A percentile compares a stretch with the other conserved stretches of the same genome.
Evolutionary conservation across 306 rosid species (phyloP).

Genomic region (Macrotyloma uniflorum): DNA sequence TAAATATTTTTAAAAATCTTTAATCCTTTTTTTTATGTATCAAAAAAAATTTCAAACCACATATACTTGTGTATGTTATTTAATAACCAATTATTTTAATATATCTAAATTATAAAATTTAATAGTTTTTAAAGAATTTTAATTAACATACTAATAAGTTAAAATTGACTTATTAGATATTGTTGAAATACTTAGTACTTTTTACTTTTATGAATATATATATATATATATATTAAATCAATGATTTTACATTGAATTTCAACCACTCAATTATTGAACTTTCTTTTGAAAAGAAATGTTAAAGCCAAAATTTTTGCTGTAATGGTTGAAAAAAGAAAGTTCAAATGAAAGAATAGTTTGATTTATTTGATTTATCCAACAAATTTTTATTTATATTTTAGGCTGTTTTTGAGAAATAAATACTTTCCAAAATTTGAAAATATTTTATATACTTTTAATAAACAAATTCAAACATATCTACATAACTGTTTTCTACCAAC

Average conservation of each 20-base stretch:
- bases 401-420: background rate
- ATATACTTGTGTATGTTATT: too few species aligned
- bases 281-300: background rate
- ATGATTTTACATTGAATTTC: slow-evolving; percentile 16
- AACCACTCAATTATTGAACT: slow-evolving; percentile 31
- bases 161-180: too few species aligned
- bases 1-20: too few species aligned
- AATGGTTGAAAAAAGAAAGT: background rate
- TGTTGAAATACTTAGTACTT: too few species aligned
- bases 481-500: background rate
- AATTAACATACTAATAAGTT: too few species aligned
- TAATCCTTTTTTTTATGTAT: too few species aligned
- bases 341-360: background rate
- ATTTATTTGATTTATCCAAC: background rate
- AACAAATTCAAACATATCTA: background rate
- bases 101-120: too few species aligned
- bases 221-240: background rate
- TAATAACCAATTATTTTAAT: too few species aligned
- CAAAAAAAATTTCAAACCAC: too few species aligned
- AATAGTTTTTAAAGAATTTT: too few species aligned
- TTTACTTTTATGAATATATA: too few species aligned
- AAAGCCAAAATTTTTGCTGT: background rate
- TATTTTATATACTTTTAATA: too few species aligned
- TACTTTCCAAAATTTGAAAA: background rate
- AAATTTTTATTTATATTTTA: background rate